These are phyloP conservation scores for Coccinonectria pachysandricola DNA, from an alignment of 2,329 filamentous ascomycete genomes.

Conservation along the genomic window DNA sequence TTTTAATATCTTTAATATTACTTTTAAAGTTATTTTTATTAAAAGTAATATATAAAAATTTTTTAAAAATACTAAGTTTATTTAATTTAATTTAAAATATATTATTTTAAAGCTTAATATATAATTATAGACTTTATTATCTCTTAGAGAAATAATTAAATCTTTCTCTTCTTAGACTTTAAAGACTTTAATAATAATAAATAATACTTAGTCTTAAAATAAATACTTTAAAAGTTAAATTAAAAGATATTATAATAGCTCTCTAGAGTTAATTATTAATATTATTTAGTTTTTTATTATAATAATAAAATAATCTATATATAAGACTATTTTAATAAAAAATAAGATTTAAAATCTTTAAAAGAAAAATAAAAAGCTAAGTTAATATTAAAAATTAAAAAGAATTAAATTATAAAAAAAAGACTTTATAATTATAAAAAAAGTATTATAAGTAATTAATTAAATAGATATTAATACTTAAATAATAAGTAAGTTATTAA, in stretches of 20 bases:
- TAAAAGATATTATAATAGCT: neutral
- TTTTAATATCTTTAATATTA: neutral
- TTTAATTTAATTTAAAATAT: neutral
- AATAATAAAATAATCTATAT: neutral
- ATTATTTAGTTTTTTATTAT: neutral
- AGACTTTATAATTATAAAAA: neutral
- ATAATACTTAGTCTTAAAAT: neutral
- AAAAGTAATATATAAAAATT: neutral
- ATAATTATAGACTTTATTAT: neutral
- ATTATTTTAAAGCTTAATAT: neutral
- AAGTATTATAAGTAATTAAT: neutral
- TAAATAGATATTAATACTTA: slow-evolving; percentile 1
- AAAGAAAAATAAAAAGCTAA: neutral
- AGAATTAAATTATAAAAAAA: neutral
- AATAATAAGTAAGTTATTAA: neutral
- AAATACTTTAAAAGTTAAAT: neutral
- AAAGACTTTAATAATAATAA: neutral
- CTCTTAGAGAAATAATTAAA: neutral
- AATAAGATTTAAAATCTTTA: neutral
- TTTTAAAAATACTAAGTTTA: neutral
- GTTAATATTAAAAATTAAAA: neutral
- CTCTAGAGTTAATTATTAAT: neutral
- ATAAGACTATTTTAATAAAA: neutral
- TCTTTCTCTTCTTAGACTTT: neutral
- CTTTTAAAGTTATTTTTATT: neutral